Conservation (phyloP, 2,329 filamentous ascomycete genomes). For the Epichloe sp. region DNA sequence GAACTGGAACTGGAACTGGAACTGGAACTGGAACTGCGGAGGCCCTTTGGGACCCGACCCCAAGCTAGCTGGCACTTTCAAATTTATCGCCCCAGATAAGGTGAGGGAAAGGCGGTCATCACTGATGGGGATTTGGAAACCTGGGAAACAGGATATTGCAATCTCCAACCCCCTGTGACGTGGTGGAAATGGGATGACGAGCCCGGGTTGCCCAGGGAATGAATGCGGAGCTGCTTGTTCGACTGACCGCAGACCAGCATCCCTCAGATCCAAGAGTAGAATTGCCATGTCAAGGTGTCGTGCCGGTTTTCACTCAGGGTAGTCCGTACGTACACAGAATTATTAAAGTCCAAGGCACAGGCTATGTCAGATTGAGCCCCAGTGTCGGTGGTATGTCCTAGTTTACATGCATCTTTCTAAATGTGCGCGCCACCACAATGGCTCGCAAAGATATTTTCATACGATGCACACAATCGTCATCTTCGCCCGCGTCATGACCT, state of each 20-base stretch:
- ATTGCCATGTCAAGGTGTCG: neutral
- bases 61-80: no score
- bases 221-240: no score
- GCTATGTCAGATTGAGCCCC: neutral
- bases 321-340: neutral
- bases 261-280: no score
- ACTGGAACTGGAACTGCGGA: no score
- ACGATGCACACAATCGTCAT: neutral
- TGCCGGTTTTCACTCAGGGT: neutral
- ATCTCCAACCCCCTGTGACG: neutral
- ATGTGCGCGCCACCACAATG: neutral
- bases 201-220: no score
- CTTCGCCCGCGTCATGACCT: neutral
- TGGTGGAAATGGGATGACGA: no score
- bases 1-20: slow-evolving; percentile 1
- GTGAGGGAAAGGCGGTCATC: slow-evolving; percentile 2
- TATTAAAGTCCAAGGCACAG: neutral
- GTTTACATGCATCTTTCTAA: slow-evolving; percentile 1
- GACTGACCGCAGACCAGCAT: no score
- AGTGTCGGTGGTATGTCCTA: slow-evolving; percentile 1
- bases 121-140: neutral
- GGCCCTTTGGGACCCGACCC: no score
- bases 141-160: neutral
- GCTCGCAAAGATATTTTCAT: neutral
- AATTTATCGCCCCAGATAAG: neutral